Percentiles rank a stretch among this genome's conserved stretches.
phyloP scores from a whole-genome alignment of 345 rosid species.

The Isatis tinctoria region DNA sequence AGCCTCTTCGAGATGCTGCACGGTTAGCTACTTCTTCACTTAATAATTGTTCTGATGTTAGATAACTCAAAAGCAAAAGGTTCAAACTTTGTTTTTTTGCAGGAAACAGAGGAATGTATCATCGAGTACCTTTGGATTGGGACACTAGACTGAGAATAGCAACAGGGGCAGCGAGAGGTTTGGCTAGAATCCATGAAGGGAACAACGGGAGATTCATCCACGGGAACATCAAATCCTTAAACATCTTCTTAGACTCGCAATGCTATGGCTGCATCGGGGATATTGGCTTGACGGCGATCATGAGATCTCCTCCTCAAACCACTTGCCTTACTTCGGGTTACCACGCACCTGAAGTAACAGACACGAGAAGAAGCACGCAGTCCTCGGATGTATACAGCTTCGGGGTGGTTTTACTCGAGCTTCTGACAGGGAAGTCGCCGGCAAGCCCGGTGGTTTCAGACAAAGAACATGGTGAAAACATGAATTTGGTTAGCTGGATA shows the following conservation, averaged over 20 bases:
- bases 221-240: constrained; percentile 78
- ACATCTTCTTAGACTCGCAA: constrained; percentile 64
- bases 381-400: constrained; percentile 88
- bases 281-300: constrained; percentile 58
- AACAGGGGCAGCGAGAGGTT: constrained; percentile 71
- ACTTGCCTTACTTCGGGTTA: constrained; percentile 68
- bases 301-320: constrained; percentile 60
- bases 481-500: constrained; percentile 70
- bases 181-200: constrained; percentile 57
- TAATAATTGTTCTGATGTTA: not conserved
- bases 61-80: not conserved
- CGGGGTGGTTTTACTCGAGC: constrained; percentile 83
- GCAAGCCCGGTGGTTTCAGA: constrained; percentile 48
- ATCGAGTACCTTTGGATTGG: constrained; percentile 57
- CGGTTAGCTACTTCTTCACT: constrained; percentile 41
- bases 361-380: constrained; percentile 78
- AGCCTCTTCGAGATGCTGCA: constrained; percentile 67
- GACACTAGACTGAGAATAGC: constrained; percentile 65
- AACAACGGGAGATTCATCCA: constrained; percentile 62
- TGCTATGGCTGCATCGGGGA: constrained; percentile 67
- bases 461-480: constrained; percentile 34
- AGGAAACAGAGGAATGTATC: constrained; percentile 45
- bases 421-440: constrained; percentile 83
- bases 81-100: not conserved
- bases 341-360: constrained; percentile 89